Conservation (phyloP, 768 basidiomycete genomes). For the Lyophyllum semitale region DNA sequence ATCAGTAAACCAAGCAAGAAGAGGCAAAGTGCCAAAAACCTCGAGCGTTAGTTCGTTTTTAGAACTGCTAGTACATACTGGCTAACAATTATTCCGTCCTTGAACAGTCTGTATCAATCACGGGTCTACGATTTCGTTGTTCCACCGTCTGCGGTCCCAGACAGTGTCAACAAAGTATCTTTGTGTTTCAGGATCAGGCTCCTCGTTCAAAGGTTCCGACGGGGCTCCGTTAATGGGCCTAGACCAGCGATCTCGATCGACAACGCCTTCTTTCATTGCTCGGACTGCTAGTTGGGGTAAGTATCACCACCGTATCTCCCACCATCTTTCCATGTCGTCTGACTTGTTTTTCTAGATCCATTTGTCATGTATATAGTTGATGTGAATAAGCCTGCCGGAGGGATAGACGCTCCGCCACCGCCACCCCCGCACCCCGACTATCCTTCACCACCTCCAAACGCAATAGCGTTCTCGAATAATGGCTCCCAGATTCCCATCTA, state of each 20-base stretch:
- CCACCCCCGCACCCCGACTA: slow-evolving; percentile 87
- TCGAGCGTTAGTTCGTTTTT: slow-evolving; percentile 69
- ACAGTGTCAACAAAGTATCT: slow-evolving; percentile 96
- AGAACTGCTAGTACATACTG: slow-evolving; percentile 9
- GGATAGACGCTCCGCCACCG: slow-evolving; percentile 75
- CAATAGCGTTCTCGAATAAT: slow-evolving; percentile 82
- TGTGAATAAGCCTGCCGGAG: slow-evolving; percentile 79
- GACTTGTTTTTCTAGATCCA: slow-evolving; percentile 54
- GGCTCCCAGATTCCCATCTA: slow-evolving; percentile 88
- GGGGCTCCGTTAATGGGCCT: slow-evolving; percentile 84
- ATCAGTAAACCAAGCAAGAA: slow-evolving; percentile 99
- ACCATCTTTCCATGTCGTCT: slow-evolving; percentile 1
- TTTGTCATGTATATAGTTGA: slow-evolving; percentile 99
- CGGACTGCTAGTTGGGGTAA: slow-evolving; percentile 88
- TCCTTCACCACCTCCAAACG: slow-evolving; percentile 89
- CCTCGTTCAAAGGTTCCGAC: slow-evolving; percentile 92
- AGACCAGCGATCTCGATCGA: slow-evolving; percentile 67
- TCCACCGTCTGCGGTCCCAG: slow-evolving; percentile 94
- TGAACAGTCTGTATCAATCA: slow-evolving; percentile 88
- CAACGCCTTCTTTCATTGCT: slow-evolving; percentile 85
- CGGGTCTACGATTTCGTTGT: slow-evolving; percentile 92
- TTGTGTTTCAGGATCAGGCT: slow-evolving; percentile 90
- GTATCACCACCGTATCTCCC: slow-evolving; percentile 21
- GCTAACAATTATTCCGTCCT: slow-evolving; percentile 9
- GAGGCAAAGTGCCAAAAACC: slow-evolving; percentile 89